Base-by-base conservation (phyloP, 2,329 filamentous ascomycete species). In the Fusarium graminum region DNA sequence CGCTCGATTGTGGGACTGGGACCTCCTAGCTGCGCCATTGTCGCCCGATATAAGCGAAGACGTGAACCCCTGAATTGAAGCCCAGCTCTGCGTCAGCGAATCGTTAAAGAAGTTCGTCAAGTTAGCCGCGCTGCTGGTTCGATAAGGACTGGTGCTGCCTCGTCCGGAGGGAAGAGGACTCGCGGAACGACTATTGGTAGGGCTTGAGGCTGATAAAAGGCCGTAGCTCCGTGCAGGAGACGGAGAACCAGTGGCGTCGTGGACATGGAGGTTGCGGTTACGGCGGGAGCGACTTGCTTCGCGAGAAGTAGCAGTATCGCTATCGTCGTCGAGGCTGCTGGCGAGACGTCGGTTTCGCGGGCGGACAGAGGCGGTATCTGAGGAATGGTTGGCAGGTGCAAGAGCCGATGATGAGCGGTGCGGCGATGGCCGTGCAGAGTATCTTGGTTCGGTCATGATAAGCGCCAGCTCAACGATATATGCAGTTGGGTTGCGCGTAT, bases 61-160 rank as follows among this genome's bases (percentile, higher is more conserved):
- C 7, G 85, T 84, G 50, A 88, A 79, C 36, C 82, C 84, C 58
- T 86, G 83, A 4, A 88, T 81, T 7, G 85, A 85, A 4, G 82
- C 78, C 85, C 85, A 88, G 70, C 80, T 83, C 30, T 85, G 81
- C 3, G 81, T 76, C 80, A 84, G 85, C 3, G 84, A 82, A 43
- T 83, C 81, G 52, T 82, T 83, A 11, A 86, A 74, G 44, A 86
- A 78, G 60, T 77, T 76, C 19, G 72, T 67, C 41, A 80, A 47
- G 41, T 78, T 77, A 28, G 80, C 78, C 45, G 78, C 75, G 40
- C 77, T 79, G 42, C 78, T 52, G 64, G 68, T 74, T 62, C 59
- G 76, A 40, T 67, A 70, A 22, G 76, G 53, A 67, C 67, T 54
- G 59, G 65, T 38, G 11, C 26, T 76, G 69, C 59, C 78, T 58